Percentiles rank a stretch among this genome's conserved stretches.
phyloP scores from a whole-genome alignment of 2,329 filamentous ascomycete species.

The Fonsecaea nubica region DNA sequence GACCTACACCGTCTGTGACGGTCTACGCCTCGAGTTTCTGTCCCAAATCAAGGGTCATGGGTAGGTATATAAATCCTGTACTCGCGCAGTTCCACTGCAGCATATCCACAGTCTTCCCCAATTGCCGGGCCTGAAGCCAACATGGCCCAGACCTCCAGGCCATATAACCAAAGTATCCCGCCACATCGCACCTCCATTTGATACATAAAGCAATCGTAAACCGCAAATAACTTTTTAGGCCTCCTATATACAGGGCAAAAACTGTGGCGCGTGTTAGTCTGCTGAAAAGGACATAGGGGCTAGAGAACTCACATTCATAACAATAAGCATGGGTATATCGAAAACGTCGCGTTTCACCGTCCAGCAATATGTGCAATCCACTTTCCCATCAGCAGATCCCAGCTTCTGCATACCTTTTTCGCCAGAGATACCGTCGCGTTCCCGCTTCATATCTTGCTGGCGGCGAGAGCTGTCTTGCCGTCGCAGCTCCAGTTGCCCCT shows the following conservation, averaged over 20 bases:
- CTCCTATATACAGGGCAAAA: constrained; percentile 43
- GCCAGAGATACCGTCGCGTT: constrained; percentile 54
- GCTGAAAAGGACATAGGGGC: background rate
- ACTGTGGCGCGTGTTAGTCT: constrained; percentile 34
- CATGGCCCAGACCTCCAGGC: background rate
- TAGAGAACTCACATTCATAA: constrained; percentile 83
- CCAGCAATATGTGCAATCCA: constrained; percentile 96
- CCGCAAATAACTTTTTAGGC: constrained; percentile 19
- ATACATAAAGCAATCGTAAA: constrained; percentile 9
- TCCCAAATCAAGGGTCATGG: too few species aligned
- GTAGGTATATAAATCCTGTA: background rate
- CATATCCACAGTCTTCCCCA: background rate
- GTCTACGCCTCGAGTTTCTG: too few species aligned
- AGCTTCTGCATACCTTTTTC: constrained; percentile 77
- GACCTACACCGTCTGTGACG: too few species aligned
- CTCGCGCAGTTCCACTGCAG: background rate
- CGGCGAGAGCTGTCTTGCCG: constrained; percentile 27
- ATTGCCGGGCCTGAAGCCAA: background rate
- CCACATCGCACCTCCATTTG: background rate
- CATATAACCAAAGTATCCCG: background rate
- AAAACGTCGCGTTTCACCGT: constrained; percentile 96
- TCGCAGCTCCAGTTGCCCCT: constrained; percentile 43
- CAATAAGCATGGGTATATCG: constrained; percentile 97
- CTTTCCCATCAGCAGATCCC: constrained; percentile 81
- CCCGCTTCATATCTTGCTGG: constrained; percentile 38